phyloP scores from a whole-genome alignment of 2,329 filamentous ascomycete genomes.

The Trichoderma sp. region DNA sequence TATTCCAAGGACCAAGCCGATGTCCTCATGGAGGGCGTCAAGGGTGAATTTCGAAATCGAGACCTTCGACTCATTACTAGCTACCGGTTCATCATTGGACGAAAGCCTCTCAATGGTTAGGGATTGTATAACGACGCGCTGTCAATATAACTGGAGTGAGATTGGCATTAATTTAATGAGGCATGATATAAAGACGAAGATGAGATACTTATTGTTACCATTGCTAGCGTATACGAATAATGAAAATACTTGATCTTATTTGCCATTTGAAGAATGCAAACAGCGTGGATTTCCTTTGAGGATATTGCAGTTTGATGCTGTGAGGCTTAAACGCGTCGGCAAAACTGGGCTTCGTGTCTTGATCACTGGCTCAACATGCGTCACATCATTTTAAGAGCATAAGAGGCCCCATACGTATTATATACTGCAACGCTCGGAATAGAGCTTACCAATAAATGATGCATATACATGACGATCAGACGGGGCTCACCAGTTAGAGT shows the following conservation, averaged over 20 bases:
- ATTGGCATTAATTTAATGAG: neutral
- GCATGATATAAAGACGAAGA: neutral
- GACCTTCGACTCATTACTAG: conserved; percentile 42
- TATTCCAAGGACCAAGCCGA: conserved; percentile 47
- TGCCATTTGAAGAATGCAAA: neutral
- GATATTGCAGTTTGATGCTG: neutral
- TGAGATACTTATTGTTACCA: neutral
- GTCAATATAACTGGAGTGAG: neutral
- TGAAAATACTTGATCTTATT: neutral
- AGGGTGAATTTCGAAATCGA: conserved; percentile 42
- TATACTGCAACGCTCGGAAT: neutral
- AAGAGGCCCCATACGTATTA: neutral
- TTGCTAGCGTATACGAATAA: neutral
- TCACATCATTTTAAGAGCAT: neutral
- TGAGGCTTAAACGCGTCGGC: neutral
- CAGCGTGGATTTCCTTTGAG: neutral
- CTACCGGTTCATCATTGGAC: conserved; percentile 43
- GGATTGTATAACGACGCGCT: neutral
- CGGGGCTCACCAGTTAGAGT: too few relatives aligned
- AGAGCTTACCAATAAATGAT: neutral
- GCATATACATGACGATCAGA: too few relatives aligned
- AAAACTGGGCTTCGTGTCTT: neutral
- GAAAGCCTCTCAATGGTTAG: conserved; percentile 31
- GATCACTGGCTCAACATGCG: neutral
- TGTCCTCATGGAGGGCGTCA: conserved; percentile 49